A percentile compares a stretch with the other conserved stretches of the same genome.
phyloP scores from a whole-genome alignment of 306 rosid genomes.

The Citrullus amarus region DNA sequence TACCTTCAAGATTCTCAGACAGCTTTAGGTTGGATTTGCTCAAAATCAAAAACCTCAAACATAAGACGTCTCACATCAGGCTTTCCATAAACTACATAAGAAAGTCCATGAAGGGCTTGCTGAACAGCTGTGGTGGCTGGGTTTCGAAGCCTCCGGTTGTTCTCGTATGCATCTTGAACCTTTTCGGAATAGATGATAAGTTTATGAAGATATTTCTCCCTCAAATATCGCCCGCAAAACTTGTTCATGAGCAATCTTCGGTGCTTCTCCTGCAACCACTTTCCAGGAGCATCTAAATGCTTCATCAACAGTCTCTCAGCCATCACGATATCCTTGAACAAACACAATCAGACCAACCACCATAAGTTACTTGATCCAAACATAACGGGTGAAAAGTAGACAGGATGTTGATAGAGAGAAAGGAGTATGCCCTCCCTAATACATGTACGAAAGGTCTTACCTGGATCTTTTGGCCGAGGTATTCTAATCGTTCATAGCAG shows the following conservation, averaged over 20 bases:
- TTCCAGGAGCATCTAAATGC: slow-evolving; percentile 95
- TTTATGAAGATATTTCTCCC: slow-evolving; percentile 66
- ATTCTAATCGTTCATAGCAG: slow-evolving; percentile 85
- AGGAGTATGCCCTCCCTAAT: background rate
- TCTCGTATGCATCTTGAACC: slow-evolving; percentile 54
- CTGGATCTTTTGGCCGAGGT: slow-evolving; percentile 90
- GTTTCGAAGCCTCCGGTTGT: slow-evolving; percentile 66
- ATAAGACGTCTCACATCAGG: slow-evolving; percentile 86
- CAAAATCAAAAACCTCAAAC: slow-evolving; percentile 92
- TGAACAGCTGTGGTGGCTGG: slow-evolving; percentile 82
- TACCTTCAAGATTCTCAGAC: slow-evolving; percentile 19
- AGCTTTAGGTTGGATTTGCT: slow-evolving; percentile 87
- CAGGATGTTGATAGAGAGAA: background rate
- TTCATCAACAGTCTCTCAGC: slow-evolving; percentile 92
- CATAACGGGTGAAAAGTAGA: background rate
- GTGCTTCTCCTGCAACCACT: slow-evolving; percentile 79
- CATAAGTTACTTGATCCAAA: background rate
- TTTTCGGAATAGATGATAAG: slow-evolving; percentile 40
- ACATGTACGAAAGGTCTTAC: slow-evolving; percentile 22
- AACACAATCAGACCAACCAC: background rate
- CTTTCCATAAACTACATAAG: slow-evolving; percentile 80
- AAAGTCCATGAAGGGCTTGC: slow-evolving; percentile 85
- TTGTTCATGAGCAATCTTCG: slow-evolving; percentile 83
- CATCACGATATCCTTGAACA: slow-evolving; percentile 71
- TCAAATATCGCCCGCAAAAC: slow-evolving; percentile 71